phyloP scores from a whole-genome alignment of 1,139 yeast species.

The Starmera stellimalicola region DNA sequence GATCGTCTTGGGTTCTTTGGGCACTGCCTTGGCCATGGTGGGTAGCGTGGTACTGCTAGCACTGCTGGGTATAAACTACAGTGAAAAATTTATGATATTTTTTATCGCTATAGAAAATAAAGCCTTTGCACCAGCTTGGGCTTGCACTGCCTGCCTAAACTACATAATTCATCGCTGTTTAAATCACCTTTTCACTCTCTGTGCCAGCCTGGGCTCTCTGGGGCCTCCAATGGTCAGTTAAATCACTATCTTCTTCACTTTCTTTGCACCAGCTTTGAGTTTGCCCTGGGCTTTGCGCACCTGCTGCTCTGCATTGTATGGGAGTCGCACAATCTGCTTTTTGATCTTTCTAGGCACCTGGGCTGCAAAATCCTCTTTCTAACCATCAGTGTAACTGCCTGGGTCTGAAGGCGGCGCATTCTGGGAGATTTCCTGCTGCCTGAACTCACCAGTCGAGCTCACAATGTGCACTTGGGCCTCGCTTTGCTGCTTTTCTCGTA shows the following conservation, averaged over 20 bases:
- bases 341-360: not conserved
- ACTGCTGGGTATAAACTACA: too few species aligned
- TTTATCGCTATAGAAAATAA: too few species aligned
- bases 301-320: not conserved
- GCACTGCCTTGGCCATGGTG: too few species aligned
- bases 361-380: conserved; percentile 1
- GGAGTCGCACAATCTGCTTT: not conserved
- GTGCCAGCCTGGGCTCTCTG: too few species aligned
- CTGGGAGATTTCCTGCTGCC: conserved; percentile 6
- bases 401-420: conserved; percentile 15
- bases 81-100: too few species aligned
- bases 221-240: not conserved
- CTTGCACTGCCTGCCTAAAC: too few species aligned
- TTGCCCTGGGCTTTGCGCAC: conserved; percentile 2
- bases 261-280: conserved; percentile 1
- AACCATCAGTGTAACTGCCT: conserved; percentile 2
- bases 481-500: conserved; percentile 2
- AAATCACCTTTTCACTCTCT: too few species aligned
- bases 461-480: not conserved
- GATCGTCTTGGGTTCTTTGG: too few species aligned
- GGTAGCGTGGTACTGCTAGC: too few species aligned
- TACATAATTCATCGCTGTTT: too few species aligned
- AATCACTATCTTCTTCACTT: conserved; percentile 2
- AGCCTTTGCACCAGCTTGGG: too few species aligned
- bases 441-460: not conserved